Evolutionary conservation across 768 basidiomycete species (phyloP).

Genomic region (Artomyces pyxidatus): DNA sequence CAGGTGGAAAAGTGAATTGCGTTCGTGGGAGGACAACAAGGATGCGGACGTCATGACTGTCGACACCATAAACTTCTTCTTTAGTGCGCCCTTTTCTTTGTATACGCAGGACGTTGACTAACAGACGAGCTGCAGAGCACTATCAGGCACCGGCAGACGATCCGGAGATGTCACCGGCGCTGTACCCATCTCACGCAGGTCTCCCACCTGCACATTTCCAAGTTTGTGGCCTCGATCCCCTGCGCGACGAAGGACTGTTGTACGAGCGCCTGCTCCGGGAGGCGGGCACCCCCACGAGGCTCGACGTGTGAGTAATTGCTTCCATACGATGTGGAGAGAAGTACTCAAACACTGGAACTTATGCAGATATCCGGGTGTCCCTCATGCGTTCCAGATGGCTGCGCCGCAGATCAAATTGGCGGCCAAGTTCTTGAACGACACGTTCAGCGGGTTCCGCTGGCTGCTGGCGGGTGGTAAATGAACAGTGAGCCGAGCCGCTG

Average conservation of each 20-base stretch:
- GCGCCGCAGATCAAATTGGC: constrained; percentile 1
- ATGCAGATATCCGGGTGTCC: constrained; percentile 6
- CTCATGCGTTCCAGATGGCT: background rate
- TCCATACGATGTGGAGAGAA: background rate
- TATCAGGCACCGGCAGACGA: background rate
- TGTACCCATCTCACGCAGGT: constrained; percentile 1
- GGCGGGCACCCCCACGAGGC: background rate
- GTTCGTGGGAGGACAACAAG: constrained; percentile 5
- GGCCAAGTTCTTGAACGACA: background rate
- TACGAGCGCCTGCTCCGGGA: constrained; percentile 1
- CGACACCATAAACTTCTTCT: background rate
- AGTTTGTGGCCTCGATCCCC: constrained; percentile 1
- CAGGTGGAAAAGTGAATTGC: constrained; percentile 1
- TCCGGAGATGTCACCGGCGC: background rate
- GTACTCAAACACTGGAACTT: background rate
- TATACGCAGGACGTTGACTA: background rate
- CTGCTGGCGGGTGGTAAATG: background rate
- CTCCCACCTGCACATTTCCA: constrained; percentile 1
- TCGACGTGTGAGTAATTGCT: background rate
- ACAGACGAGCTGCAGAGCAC: background rate
- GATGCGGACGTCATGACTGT: background rate
- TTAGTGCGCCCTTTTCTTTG: background rate
- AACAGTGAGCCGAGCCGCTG: too few species aligned
- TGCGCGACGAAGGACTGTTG: constrained; percentile 5
- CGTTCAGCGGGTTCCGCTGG: background rate